phyloP scores from a whole-genome alignment of 1,284 basidiomycete genomes.

The Blastosporella zonata region DNA sequence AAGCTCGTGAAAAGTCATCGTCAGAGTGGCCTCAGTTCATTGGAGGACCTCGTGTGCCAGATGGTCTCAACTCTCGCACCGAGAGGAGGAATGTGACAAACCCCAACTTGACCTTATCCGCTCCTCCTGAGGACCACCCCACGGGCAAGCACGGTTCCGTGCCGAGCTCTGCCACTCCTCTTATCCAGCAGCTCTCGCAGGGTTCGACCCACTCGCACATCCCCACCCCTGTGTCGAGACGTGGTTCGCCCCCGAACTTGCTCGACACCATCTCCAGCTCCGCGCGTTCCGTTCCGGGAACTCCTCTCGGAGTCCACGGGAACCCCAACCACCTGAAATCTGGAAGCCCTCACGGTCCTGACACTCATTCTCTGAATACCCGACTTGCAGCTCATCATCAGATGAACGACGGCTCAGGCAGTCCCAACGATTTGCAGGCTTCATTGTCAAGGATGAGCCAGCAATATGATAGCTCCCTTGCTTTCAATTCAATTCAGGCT shows the following conservation, averaged over 20 bases:
- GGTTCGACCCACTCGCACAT: conserved; percentile 36
- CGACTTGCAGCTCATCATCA: conserved; percentile 56
- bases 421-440: conserved; percentile 57
- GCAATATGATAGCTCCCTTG: conserved; percentile 46
- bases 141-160: conserved; percentile 43
- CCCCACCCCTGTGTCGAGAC: conserved; percentile 55
- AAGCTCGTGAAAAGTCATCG: conserved; percentile 69
- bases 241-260: conserved; percentile 65
- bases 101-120: conserved; percentile 61
- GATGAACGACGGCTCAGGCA: conserved; percentile 45
- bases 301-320: conserved; percentile 58
- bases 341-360: conserved; percentile 65
- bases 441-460: conserved; percentile 66
- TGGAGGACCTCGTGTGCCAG: conserved; percentile 56
- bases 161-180: conserved; percentile 62
- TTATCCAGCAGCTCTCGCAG: conserved; percentile 61
- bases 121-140: conserved; percentile 47
- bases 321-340: conserved; percentile 57
- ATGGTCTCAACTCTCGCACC: conserved; percentile 47
- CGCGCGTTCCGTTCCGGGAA: conserved; percentile 74
- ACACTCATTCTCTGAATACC: conserved; percentile 54
- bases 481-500: conserved; percentile 51
- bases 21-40: conserved; percentile 95
- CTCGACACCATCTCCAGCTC: conserved; percentile 57
- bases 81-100: conserved; percentile 72